Base-by-base conservation (phyloP, 352 stramenopile species). In the Blastocystis sp. region DNA sequence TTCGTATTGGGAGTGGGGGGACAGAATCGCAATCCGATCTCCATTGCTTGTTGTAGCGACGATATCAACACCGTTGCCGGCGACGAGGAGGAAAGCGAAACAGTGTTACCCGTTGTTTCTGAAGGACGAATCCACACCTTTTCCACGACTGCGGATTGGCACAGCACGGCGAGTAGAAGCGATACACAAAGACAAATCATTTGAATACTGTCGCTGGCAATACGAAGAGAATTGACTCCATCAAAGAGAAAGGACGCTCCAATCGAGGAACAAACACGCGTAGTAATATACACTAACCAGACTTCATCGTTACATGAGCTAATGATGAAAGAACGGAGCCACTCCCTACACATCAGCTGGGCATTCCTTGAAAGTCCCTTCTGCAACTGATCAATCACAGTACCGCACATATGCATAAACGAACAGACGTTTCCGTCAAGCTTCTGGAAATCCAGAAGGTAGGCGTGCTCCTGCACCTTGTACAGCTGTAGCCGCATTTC, bases 381-480 rank as follows among this genome's bases (percentile, higher is more conserved):
- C 45, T 89, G 79, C 45, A 99, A 93, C 92, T 99, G 96, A 41
- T 96, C 98, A 91, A 99, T 99, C 91, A 99, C 98, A 61, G 96
- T 97, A 35, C 96, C 96, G 91, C 96, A 99, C 21, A 99, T 93
- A 80, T 97, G 98, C 97, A 99, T 99, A 93, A 99, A 99, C 59
- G 95, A 98, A 92, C 98, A 99, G 62, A 95, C 95, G 92, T 99
- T 98, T 39, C 97, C 97, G 62, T 97, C 94, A 61, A 96, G 91
- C 37, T 94, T 94, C 90, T 98, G 96, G 91, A 99, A 99, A 92
- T 99, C 97, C 24, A 99, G 92, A 61, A 99, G 92, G 91, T 99
- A 99, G 91, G 99, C 98, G 91, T 97, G 97, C 91, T 98, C 95
- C 92, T 99, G 97, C 33, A 97, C 94, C 91, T 94, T 85, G 65